Base-by-base conservation (phyloP, 495 filamentous ascomycete genomes). In the Xylaria bambusicola region DNA sequence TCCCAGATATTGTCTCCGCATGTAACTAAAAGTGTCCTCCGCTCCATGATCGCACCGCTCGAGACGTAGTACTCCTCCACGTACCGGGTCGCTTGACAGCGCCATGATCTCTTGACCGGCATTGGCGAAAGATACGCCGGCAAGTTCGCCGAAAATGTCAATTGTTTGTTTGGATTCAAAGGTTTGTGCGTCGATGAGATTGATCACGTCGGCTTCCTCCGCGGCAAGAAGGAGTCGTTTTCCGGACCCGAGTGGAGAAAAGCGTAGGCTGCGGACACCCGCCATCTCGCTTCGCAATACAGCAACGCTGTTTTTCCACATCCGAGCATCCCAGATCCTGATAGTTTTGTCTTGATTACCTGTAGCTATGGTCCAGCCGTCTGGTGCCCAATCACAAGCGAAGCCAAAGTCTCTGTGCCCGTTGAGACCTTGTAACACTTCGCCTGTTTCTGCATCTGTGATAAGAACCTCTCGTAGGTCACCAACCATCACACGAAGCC, bases 301-400 rank as follows among this genome's bases (percentile, higher is more conserved):
- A 54, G 80, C 77, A 6, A 96, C 72, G 1, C 84, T 71, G 41
- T 81, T 68, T 13, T 73, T 79, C 87, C 87, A 90, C 46, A 81
- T 87, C 21, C 93, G 84, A 3, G 89, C 87, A 68, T 98, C 93
- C 85, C 87, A 97, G 62, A 98, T 88, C 52, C 88, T 86, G 62
- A 93, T 83, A 15, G 83, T 84, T 71, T 83, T 87, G 77, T 98
- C 93, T 70, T 98, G 93, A 61, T 92, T 93, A 47, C 88, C 91
- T 3, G 93, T 96, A 10, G 93, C 93, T 54, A 97, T 85, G 47
- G 89, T 90, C 70, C 86, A 86, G 56, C 93, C 92, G 72, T 97
- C 90, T 20, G 90, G 88, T 5, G 91, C 86, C 93, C 93, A 98
- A 62, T 88, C 92, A 64, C 89, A 93, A 2, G 93, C 90, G 61